A percentile compares a stretch with the other conserved stretches of the same genome.
Evolutionary conservation across 495 filamentous ascomycete genomes (phyloP).

Genomic region (Haplographium delicatum): DNA sequence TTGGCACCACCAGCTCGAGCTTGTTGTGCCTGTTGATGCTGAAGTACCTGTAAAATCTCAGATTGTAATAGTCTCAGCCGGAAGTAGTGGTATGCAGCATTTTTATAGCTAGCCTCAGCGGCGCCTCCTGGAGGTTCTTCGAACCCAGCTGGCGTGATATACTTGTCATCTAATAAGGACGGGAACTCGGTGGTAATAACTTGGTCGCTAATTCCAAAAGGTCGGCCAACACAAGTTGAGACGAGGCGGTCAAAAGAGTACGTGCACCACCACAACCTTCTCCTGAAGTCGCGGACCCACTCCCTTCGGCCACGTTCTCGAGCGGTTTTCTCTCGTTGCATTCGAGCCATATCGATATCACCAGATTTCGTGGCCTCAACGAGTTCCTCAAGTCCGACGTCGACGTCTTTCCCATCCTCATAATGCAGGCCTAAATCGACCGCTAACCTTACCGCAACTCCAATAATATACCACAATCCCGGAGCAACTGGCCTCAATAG

Average conservation of each 20-base stretch:
- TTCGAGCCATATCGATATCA: slow-evolving; percentile 25
- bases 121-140: slow-evolving; percentile 41
- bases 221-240: slow-evolving; percentile 84
- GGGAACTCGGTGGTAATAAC: slow-evolving; percentile 93
- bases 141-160: slow-evolving; percentile 83
- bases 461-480: slow-evolving; percentile 95
- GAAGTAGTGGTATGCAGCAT: slow-evolving; percentile 87
- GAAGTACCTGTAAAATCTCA: slow-evolving; percentile 89
- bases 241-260: slow-evolving; percentile 93
- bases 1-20: slow-evolving; percentile 53
- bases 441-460: slow-evolving; percentile 82
- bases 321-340: slow-evolving; percentile 27
- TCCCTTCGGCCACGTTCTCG: slow-evolving; percentile 68
- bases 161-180: slow-evolving; percentile 77
- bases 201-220: slow-evolving; percentile 90
- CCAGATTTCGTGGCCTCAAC: slow-evolving; percentile 10
- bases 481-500: slow-evolving; percentile 86
- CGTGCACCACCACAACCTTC: slow-evolving; percentile 93
- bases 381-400: slow-evolving; percentile 28
- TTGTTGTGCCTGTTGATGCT: slow-evolving; percentile 75
- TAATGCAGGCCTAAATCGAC: slow-evolving; percentile 92
- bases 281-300: slow-evolving; percentile 80
- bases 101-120: slow-evolving; percentile 72
- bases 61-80: slow-evolving; percentile 88
- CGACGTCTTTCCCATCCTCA: slow-evolving; percentile 76